Evolutionary conservation across 228 moss, liverwort and hornwort genomes (phyloP), one percentile per base, ranked within the genome.

Genomic region (Sphagnum fallax): DNA sequence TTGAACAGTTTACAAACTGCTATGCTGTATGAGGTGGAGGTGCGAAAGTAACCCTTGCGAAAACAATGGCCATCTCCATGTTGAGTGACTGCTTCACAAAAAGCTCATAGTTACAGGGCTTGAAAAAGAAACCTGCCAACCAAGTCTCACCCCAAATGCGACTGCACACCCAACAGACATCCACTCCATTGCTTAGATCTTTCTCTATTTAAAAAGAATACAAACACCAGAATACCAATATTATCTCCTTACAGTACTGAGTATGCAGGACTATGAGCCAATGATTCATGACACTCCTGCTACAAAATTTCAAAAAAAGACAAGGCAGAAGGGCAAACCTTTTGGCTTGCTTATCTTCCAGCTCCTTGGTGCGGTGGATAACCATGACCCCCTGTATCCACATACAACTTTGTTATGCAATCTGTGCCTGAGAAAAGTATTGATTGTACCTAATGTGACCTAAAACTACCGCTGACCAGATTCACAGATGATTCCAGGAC

Each of bases 81-180:
- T 98, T 98, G 52, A 98, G 89, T 62, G 98, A 98, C 80, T 98
- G 98, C 72, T 91, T 89, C 73, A 98, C 98, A 71, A 98, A 98
- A 65, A 98, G 94, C 68, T 98, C 98, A 61, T 98, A 98, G 74
- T 98, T 98, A 75, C 98, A 98, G 65, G 98, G 98, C 73, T 91
- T 89, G 67, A 77, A 98, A 76, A 98, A 98, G 84, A 98, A 98
- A 58, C 92, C 87, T 18, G 98, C 87, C 50, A 98, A 75, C 98
- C 98, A 98, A 47, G 98, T 98, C 84, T 98, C 98, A 70, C 88
- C 90, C 98, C 98, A 98, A 70, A 98, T 98, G 57, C 98, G 98
- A 82, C 98, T 98, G 91, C 91, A 83, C 53, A 76, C 47, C 47
- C n/a, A 65, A 65, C 47, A 65, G 32, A 47, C 48, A 65, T 10